phyloP scores from a whole-genome alignment of 2,329 filamentous ascomycete species.

The Aschersonia sp. region DNA sequence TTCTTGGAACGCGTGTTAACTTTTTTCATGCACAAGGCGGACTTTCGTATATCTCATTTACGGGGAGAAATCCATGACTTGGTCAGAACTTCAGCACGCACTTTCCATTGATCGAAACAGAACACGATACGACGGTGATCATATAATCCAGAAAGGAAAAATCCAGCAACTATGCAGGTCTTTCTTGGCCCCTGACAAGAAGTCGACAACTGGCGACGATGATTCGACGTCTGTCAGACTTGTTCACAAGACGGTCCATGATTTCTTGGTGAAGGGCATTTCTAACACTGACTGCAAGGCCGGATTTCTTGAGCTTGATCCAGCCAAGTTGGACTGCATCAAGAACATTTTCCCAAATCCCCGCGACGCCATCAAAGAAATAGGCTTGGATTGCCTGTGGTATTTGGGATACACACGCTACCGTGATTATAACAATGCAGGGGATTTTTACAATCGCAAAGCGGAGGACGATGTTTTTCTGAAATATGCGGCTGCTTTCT shows the following conservation, averaged over 20 bases:
- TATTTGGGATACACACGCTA: neutral
- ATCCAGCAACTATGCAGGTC: neutral
- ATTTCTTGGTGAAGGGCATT: neutral
- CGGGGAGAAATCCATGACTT: neutral
- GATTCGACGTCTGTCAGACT: neutral
- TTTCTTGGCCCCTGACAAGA: neutral
- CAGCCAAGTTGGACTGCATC: neutral
- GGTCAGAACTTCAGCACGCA: neutral
- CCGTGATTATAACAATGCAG: neutral
- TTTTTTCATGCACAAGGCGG: neutral
- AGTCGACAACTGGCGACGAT: neutral
- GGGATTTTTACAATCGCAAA: neutral
- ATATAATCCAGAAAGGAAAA: neutral
- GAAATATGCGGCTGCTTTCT: neutral
- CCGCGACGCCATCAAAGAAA: neutral
- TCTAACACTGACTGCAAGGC: neutral
- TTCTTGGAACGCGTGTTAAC: neutral
- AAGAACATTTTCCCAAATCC: neutral
- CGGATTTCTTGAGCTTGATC: neutral
- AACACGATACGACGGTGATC: neutral
- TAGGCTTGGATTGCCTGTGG: neutral
- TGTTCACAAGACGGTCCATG: neutral
- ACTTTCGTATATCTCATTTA: neutral
- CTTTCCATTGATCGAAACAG: neutral
- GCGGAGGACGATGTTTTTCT: neutral